A percentile compares a stretch with the other conserved stretches of the same genome.
Evolutionary conservation across 768 basidiomycete species (phyloP).

Genomic region (Boletus vermiculosoides): DNA sequence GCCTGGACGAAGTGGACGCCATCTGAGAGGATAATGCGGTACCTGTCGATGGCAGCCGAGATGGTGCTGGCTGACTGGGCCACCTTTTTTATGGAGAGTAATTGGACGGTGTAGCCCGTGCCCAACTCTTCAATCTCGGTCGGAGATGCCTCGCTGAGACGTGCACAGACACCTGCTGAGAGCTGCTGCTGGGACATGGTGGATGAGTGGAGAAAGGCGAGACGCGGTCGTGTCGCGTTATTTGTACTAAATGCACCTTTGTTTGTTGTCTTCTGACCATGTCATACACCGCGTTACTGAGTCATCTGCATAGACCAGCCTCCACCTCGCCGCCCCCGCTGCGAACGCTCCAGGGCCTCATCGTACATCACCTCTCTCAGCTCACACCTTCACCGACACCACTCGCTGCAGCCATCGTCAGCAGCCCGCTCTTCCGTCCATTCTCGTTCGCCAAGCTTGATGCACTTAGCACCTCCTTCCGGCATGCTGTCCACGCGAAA

Average conservation of each 20-base stretch:
- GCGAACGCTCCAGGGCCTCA: slow-evolving; percentile 26
- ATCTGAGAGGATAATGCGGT: slow-evolving; percentile 87
- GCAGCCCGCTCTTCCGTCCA: slow-evolving; percentile 31
- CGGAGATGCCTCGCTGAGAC: slow-evolving; percentile 43
- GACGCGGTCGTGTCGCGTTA: slow-evolving; percentile 17
- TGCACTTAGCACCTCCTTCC: slow-evolving; percentile 28
- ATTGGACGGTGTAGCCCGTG: slow-evolving; percentile 59
- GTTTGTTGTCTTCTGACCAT: slow-evolving; percentile 12
- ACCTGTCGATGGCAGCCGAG: slow-evolving; percentile 51
- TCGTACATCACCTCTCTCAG: slow-evolving; percentile 29
- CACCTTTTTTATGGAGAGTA: slow-evolving; percentile 84
- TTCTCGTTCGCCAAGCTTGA: slow-evolving; percentile 32
- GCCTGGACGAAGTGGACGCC: slow-evolving; percentile 84
- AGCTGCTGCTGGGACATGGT: slow-evolving; percentile 48
- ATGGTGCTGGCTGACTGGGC: slow-evolving; percentile 31
- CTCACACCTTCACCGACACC: slow-evolving; percentile 32
- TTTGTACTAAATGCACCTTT: slow-evolving; percentile 4
- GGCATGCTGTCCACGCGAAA: slow-evolving; percentile 33
- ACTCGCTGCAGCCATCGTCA: slow-evolving; percentile 33
- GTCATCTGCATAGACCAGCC: slow-evolving; percentile 28
- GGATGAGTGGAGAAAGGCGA: neutral
- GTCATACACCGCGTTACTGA: slow-evolving; percentile 27
- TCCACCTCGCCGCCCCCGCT: slow-evolving; percentile 11
- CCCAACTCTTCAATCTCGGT: slow-evolving; percentile 30
- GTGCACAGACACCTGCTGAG: slow-evolving; percentile 54